These are phyloP conservation scores for Fraxinus angustifolia DNA, from an alignment of 305 asterid species.

Conservation along the genomic window DNA sequence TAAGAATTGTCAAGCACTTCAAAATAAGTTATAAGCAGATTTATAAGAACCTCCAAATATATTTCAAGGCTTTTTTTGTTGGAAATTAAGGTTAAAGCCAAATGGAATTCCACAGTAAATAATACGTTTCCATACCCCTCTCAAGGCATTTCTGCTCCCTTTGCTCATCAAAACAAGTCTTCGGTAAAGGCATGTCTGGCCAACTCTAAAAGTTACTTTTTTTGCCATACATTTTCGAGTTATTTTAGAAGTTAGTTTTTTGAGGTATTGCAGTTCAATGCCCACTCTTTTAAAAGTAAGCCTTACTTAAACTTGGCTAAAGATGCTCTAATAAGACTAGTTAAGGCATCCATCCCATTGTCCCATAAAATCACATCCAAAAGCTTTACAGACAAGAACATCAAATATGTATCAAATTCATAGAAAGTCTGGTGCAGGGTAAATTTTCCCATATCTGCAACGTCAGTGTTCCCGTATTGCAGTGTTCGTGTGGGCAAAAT, in stretches of 20 bases:
- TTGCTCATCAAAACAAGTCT: neutral
- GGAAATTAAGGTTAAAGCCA: neutral
- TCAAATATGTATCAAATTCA: neutral
- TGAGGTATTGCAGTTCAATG: neutral
- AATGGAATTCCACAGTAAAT: neutral
- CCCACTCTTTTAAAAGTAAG: neutral
- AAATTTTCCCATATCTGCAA: neutral
- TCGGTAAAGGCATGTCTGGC: neutral
- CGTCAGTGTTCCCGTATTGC: neutral
- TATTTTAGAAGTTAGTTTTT: neutral
- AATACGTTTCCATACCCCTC: neutral
- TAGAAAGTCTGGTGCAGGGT: neutral
- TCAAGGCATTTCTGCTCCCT: neutral
- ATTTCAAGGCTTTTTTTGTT: neutral
- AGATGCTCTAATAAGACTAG: neutral
- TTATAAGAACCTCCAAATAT: too few relatives aligned
- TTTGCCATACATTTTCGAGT: neutral
- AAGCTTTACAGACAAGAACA: neutral
- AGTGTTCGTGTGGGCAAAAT: neutral
- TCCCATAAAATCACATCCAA: neutral
- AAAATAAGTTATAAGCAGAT: neutral
- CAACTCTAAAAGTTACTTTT: neutral
- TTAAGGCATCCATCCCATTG: neutral
- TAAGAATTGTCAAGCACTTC: neutral
- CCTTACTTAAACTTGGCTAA: neutral